Evolutionary conservation across 805 yeast species (phyloP), one percentile per base, ranked within the genome.

Genomic region (Metahyphopichia silvanorum): DNA sequence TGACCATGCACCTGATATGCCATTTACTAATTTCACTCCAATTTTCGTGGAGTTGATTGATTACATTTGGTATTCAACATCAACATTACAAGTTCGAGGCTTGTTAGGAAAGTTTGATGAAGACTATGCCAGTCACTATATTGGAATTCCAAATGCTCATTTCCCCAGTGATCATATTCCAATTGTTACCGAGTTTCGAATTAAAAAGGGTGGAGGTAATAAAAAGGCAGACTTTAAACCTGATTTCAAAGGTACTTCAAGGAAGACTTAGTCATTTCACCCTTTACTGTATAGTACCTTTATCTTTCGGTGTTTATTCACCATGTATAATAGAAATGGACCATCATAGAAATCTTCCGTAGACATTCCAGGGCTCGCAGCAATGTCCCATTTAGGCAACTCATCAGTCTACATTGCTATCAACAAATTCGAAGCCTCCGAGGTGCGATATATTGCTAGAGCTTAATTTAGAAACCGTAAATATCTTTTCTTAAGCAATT

Each of bases 121-220:
- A 28, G 84, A 82, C 3, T 93, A 93, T 55, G 71, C 82, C 29
- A 66, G 74, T 35, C 80, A 80, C 44, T 79, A 79, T 40, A 82
- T 93, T 54, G 99, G 98, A 6, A 79, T 93, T 59, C 99, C 99
- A 14, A 86, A 86, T 53, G 86, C 88, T 15, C 86, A 88, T 55
- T 84, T 82, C 65, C 96, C 98, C 16, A 86, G 95, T 30, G 98
- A 91, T 60, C 98, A 91, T 62, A 76, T 91, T 49, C 89, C 96
- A n/a, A 65, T 91, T 40, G 74, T 87, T 35, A 71, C 89, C 13
- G 79, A 81, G 55, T 82, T 91, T 50, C 86, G 79, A 49, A 76
- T 88, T 51, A 77, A 75, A 50, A 79, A 76, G 47, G 53, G 52
- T 13, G 47, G 15, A 10, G 45, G 43, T 4, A 40, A 39, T 27